A percentile compares a stretch with the other conserved stretches of the same genome.
Evolutionary conservation across 768 basidiomycete species (phyloP).

Genomic region (Crepidotus variabilis): DNA sequence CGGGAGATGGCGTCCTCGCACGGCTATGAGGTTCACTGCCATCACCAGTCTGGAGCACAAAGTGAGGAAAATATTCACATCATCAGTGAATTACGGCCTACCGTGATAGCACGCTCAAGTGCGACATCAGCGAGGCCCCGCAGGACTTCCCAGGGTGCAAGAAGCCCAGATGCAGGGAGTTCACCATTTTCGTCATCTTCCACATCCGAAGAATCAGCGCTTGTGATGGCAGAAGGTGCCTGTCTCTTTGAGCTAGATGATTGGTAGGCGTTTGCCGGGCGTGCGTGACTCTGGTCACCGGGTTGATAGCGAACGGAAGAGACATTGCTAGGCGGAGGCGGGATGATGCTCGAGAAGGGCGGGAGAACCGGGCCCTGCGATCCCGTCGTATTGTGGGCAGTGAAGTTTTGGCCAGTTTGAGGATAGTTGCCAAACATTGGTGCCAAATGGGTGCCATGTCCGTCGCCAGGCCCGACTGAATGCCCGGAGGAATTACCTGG

Average conservation of each 20-base stretch:
- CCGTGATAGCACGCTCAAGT: conserved; percentile 75
- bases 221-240: conserved; percentile 63
- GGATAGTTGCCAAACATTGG: conserved; percentile 21
- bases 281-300: conserved; percentile 34
- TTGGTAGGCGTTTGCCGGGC: conserved; percentile 26
- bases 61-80: neutral
- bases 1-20: conserved; percentile 68
- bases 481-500: conserved; percentile 21
- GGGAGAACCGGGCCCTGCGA: conserved; percentile 55
- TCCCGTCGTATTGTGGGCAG: conserved; percentile 29
- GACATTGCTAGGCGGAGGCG: conserved; percentile 48
- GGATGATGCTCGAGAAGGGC: conserved; percentile 66
- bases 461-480: neutral
- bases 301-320: conserved; percentile 60
- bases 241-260: conserved; percentile 52
- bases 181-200: conserved; percentile 82
- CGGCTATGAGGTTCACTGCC: conserved; percentile 75
- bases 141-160: conserved; percentile 86
- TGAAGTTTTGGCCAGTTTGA: conserved; percentile 23
- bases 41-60: conserved; percentile 66
- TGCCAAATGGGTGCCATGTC: conserved; percentile 23
- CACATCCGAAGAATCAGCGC: conserved; percentile 79
- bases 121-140: conserved; percentile 80
- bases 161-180: conserved; percentile 74
- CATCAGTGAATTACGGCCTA: conserved; percentile 23